Evolutionary conservation across 345 rosid species (phyloP), one percentile per base, ranked within the genome.

Genomic region (Mallotus nudiflorus): DNA sequence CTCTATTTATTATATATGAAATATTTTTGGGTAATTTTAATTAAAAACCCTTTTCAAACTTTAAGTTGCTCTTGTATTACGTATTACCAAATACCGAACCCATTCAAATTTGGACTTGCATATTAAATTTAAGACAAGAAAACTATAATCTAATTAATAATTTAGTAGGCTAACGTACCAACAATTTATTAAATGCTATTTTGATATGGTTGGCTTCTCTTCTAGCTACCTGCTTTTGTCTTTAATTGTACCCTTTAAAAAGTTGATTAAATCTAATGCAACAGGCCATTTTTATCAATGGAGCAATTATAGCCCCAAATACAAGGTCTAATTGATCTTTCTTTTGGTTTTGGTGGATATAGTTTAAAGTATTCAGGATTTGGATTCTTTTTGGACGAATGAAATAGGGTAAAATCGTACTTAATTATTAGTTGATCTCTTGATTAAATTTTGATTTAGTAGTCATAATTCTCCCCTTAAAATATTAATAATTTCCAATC

Each of bases 21-120:
- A 65, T 28, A 4, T 65, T 59, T 25, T 50, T n/a, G 49, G 22
- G 0, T 39, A 9, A 15, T 3, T 31, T 9, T 70, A 7, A 16
- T 48, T 28, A 15, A 3, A 45, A 29, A 6, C 19, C 39, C 72
- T 29, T 33, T 59, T 59, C 18, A 31, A 33, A 3, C 31, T 19
- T 14, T 25, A 16, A 67, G 70, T 53, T 58, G 71, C 77, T 51
- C 46, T 71, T 72, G 65, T 54, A 68, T 52, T 35, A 25, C 19
- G 52, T 69, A 27, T 49, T 29, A 75, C 60, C 77, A 71, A 69
- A 76, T 49, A 75, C 82, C 82, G 76, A 78, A 37, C 67, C 82
- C 81, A 78, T 74, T 78, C 69, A 51, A 54, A 37, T 45, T 77
- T 69, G 58, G 59, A 67, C 67, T 57, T 73, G 50, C 16, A 44